phyloP scores from a whole-genome alignment of 2,329 filamentous ascomycete genomes.

The Colletotrichum musicola region DNA sequence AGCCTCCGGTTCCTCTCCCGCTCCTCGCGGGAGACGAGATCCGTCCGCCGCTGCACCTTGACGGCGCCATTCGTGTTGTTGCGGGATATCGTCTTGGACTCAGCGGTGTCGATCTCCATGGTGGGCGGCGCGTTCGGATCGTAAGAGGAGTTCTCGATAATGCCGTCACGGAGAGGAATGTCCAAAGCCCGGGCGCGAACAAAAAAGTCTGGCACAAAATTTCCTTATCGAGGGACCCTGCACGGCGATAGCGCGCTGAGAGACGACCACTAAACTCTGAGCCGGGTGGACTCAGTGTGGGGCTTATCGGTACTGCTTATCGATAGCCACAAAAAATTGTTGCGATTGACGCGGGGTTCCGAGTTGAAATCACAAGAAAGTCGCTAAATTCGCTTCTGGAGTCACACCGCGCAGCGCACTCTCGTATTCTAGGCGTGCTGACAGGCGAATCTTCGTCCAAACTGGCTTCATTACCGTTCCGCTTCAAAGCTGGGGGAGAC shows the following conservation, averaged over 20 bases:
- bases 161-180: background rate
- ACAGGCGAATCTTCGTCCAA: constrained; percentile 50
- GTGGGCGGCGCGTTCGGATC: constrained; percentile 29
- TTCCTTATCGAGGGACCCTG: constrained; percentile 27
- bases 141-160: background rate
- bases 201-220: constrained; percentile 30
- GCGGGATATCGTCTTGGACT: constrained; percentile 49
- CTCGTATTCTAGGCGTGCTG: background rate
- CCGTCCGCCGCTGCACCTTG: constrained; percentile 62
- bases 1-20: constrained; percentile 64
- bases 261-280: constrained; percentile 43
- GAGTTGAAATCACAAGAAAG: background rate
- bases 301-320: constrained; percentile 51
- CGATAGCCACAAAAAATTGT: constrained; percentile 1
- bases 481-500: constrained; percentile 86
- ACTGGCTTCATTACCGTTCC: constrained; percentile 80
- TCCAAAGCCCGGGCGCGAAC: constrained; percentile 17
- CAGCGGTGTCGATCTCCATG: constrained; percentile 54
- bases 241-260: constrained; percentile 43
- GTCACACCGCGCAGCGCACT: constrained; percentile 47
- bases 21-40: constrained; percentile 65
- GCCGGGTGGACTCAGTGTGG: constrained; percentile 10
- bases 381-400: background rate
- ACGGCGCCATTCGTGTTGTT: constrained; percentile 65
- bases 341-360: background rate